phyloP scores from a whole-genome alignment of 2,329 filamentous ascomycete genomes.

The Ilyonectria mors-panacis region DNA sequence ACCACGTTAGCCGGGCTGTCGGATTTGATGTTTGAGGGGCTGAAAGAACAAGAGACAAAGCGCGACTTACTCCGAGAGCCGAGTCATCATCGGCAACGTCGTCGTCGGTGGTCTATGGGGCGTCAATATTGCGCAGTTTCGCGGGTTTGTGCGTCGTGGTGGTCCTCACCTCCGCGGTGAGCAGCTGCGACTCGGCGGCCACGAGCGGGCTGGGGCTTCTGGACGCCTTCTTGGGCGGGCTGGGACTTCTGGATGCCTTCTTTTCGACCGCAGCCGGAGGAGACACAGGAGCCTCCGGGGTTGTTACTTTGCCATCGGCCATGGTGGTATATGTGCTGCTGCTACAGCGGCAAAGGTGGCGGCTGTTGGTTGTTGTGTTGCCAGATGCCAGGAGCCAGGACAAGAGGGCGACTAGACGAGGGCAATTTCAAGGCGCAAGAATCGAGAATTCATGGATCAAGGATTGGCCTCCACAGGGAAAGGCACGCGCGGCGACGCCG shows the following conservation, averaged over 20 bases:
- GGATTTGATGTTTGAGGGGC: not conserved
- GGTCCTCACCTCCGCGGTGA: conserved; percentile 37
- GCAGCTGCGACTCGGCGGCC: conserved; percentile 19
- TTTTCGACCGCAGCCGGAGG: not conserved
- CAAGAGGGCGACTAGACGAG: too few species aligned
- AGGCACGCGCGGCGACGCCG: conserved; percentile 8
- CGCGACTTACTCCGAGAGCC: conserved; percentile 39
- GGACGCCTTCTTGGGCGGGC: not conserved
- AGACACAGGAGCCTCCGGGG: not conserved
- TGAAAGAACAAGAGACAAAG: not conserved
- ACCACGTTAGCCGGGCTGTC: not conserved
- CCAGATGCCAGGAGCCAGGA: too few species aligned
- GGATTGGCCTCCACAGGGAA: not conserved
- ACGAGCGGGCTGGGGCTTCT: conserved; percentile 13
- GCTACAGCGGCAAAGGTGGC: not conserved
- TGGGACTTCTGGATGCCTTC: not conserved
- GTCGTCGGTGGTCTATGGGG: not conserved
- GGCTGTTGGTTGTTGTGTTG: not conserved
- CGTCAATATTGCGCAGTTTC: not conserved
- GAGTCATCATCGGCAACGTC: conserved; percentile 43
- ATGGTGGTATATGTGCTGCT: not conserved
- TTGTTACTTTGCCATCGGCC: conserved; percentile 5
- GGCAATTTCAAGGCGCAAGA: not conserved
- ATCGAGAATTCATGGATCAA: not conserved
- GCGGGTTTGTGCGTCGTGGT: too few species aligned